These are phyloP conservation scores for Trichosporon asahii DNA, from an alignment of 1,284 basidiomycete genomes.

Conservation along the genomic window DNA sequence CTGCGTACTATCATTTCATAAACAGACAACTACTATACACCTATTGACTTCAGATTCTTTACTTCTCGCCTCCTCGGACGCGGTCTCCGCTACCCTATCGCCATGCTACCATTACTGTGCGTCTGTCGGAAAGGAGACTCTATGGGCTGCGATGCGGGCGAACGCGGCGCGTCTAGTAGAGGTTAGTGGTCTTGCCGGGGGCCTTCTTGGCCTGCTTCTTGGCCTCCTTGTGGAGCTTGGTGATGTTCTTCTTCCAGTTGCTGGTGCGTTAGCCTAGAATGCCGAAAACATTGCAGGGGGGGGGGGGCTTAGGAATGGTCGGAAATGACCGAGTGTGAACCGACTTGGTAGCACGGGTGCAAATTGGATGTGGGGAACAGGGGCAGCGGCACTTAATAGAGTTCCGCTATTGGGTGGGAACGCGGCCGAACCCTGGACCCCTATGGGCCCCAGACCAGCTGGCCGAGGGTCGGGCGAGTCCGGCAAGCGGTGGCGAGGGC, in stretches of 20 bases:
- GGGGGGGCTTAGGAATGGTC: not conserved
- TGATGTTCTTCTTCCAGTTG: slow-evolving; percentile 53
- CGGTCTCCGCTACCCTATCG: not conserved
- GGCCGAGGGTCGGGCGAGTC: not conserved
- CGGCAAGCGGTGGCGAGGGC: not conserved
- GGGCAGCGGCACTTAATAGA: not conserved
- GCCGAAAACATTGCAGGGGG: no score
- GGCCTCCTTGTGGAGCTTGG: slow-evolving; percentile 49
- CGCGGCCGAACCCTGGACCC: not conserved
- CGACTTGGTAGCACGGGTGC: not conserved
- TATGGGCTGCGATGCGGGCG: slow-evolving; percentile 1
- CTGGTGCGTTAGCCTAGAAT: not conserved
- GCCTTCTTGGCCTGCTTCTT: slow-evolving; percentile 47
- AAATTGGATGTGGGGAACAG: not conserved
- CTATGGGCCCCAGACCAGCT: not conserved
- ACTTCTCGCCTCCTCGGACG: not conserved
- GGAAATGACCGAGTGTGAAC: not conserved
- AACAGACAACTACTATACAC: slow-evolving; percentile 6
- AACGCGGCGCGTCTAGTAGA: slow-evolving; percentile 26
- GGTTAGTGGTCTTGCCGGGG: slow-evolving; percentile 36
- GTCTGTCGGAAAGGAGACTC: slow-evolving; percentile 17
- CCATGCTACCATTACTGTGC: not conserved
- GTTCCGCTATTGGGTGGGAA: not conserved
- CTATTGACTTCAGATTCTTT: not conserved
- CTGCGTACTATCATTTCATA: not conserved